These are phyloP conservation scores for Ascochyta rabiei DNA, from an alignment of 2,329 filamentous ascomycete species.

Conservation along the genomic window DNA sequence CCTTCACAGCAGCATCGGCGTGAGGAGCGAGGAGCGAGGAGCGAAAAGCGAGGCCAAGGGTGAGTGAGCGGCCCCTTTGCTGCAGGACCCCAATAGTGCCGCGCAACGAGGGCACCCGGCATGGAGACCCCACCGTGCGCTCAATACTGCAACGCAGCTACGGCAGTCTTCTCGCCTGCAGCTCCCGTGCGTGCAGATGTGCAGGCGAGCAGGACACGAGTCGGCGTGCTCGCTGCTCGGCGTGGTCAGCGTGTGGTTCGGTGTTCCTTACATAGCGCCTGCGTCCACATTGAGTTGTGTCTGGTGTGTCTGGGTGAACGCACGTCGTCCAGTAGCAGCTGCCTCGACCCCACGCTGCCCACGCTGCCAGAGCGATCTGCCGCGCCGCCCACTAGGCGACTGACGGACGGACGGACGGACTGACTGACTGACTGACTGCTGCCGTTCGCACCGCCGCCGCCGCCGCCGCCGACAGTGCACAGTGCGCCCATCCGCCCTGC, in stretches of 20 bases:
- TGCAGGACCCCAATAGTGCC: conserved; percentile 7
- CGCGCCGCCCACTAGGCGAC: conserved; percentile 6
- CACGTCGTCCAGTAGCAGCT: conserved; percentile 11
- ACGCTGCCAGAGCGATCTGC: conserved; percentile 2
- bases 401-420: no score
- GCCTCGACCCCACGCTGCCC: conserved; percentile 14
- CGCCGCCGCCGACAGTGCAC: no score
- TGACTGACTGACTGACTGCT: conserved; percentile 9
- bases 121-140: conserved; percentile 4
- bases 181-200: background rate
- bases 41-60: background rate
- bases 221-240: background rate
- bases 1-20: conserved; percentile 4
- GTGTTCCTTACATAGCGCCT: conserved; percentile 14
- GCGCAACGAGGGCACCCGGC: conserved; percentile 4
- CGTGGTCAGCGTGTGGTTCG: conserved; percentile 4
- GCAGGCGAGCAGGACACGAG: conserved; percentile 1
- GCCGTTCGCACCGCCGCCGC: conserved; percentile 7
- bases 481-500: background rate
- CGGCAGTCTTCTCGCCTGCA: background rate
- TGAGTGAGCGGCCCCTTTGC: background rate
- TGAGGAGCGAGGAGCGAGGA: conserved; percentile 1
- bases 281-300: background rate
- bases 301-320: conserved; percentile 10
- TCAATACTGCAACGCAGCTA: background rate